phyloP scores from a whole-genome alignment of 371 early-diverging fungal species.

The Syncephalastrum contaminatum region DNA sequence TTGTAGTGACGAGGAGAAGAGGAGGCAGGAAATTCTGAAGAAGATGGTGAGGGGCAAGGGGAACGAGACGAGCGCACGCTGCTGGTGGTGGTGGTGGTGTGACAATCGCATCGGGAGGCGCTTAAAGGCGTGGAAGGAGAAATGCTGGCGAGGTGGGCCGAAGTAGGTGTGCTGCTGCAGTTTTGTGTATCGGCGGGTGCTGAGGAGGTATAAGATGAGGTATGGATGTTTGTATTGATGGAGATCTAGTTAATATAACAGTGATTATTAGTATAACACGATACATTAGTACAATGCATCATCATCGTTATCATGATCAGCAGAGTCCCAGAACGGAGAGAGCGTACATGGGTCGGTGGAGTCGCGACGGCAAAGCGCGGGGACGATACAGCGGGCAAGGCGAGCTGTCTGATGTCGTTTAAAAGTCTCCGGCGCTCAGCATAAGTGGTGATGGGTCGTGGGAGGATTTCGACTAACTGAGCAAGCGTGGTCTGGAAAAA shows the following conservation, averaged over 20 bases:
- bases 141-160: conserved; percentile 17
- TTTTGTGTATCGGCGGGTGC: conserved; percentile 5
- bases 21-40: conserved; percentile 19
- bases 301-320: neutral
- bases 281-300: neutral
- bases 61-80: conserved; percentile 18
- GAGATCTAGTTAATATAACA: conserved; percentile 16
- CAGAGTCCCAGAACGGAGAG: neutral
- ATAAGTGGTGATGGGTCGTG: conserved; percentile 45
- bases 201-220: conserved; percentile 5
- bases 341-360: conserved; percentile 9
- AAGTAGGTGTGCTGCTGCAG: conserved; percentile 22
- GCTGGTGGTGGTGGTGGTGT: conserved; percentile 8
- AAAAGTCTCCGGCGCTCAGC: conserved; percentile 49
- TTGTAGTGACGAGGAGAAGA: conserved; percentile 8
- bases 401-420: conserved; percentile 40
- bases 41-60: conserved; percentile 26
- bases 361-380: conserved; percentile 4
- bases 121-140: conserved; percentile 32
- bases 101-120: conserved; percentile 18
- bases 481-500: conserved; percentile 44
- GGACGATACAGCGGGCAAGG: conserved; percentile 9
- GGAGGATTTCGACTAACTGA: conserved; percentile 38
- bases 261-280: neutral
- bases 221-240: conserved; percentile 25